Percentiles rank a stretch among this genome's conserved stretches.
These are phyloP conservation scores for Diaporthe citri DNA, from an alignment of 2,329 filamentous ascomycete genomes.

Conservation along the genomic window DNA sequence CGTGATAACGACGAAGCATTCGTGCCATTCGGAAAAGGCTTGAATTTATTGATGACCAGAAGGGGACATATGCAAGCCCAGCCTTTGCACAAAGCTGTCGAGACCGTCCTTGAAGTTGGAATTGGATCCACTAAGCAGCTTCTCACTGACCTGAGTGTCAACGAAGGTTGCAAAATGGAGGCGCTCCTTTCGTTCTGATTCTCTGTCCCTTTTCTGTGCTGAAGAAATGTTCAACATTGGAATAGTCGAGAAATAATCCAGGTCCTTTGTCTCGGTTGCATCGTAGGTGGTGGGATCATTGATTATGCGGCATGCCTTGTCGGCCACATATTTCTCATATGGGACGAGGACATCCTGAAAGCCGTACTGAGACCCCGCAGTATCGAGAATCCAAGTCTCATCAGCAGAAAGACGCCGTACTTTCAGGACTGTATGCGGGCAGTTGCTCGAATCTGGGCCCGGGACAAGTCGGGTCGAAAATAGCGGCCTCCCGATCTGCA, in stretches of 20 bases:
- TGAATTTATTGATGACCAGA: neutral
- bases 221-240: neutral
- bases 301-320: neutral
- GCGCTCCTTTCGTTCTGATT: neutral
- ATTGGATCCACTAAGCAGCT: neutral
- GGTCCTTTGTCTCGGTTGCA: neutral
- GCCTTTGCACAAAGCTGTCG: neutral
- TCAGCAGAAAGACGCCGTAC: neutral
- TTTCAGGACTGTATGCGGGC: neutral
- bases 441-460: neutral
- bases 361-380: neutral
- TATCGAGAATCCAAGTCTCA: neutral
- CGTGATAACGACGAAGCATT: too few relatives aligned
- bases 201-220: neutral
- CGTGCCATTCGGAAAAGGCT: too few relatives aligned
- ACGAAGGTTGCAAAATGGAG: neutral
- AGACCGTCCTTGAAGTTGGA: neutral
- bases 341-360: constrained; percentile 3
- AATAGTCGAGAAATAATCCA: neutral
- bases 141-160: neutral
- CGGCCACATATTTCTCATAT: neutral
- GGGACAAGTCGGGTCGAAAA: neutral
- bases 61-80: neutral
- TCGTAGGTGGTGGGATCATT: neutral
- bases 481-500: neutral